A percentile compares a stretch with the other conserved stretches of the same genome.
Evolutionary conservation across 2,329 filamentous ascomycete species (phyloP).

Genomic region (Exserohilum rostratum): DNA sequence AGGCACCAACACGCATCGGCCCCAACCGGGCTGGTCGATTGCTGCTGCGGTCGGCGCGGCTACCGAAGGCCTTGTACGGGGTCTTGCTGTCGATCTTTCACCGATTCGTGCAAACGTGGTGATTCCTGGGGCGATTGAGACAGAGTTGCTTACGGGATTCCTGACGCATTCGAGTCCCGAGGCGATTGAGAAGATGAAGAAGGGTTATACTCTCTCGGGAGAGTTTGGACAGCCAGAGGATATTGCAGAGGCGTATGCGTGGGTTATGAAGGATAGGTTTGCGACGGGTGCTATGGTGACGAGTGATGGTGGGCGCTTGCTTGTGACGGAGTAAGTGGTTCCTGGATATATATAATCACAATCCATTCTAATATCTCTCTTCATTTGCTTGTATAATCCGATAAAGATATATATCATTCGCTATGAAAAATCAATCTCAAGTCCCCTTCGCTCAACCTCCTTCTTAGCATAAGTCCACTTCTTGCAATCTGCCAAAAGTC

Average conservation of each 20-base stretch:
- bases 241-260: conserved; percentile 54
- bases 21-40: conserved; percentile 43
- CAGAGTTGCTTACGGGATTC: conserved; percentile 47
- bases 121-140: conserved; percentile 50
- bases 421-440: conserved; percentile 15
- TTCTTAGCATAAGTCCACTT: conserved; percentile 29
- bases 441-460: conserved; percentile 19
- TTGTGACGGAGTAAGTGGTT: conserved; percentile 11
- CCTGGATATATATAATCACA: no score
- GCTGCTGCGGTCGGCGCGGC: conserved; percentile 31
- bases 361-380: no score
- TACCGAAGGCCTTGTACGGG: conserved; percentile 44
- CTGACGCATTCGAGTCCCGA: conserved; percentile 20
- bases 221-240: conserved; percentile 42
- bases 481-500: conserved; percentile 36
- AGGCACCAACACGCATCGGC: conserved; percentile 46
- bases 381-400: no score
- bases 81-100: conserved; percentile 51
- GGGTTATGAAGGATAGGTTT: conserved; percentile 53
- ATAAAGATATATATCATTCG: no score
- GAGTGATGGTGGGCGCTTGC: conserved; percentile 48
- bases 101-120: conserved; percentile 54
- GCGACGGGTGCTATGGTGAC: conserved; percentile 45
- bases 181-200: conserved; percentile 20
- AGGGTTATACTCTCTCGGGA: conserved; percentile 27